A percentile compares a stretch with the other conserved stretches of the same genome.
These are phyloP conservation scores for Pinguiococcus pyrenoidosus DNA, from an alignment of 108 stramenopile species.

Conservation along the genomic window DNA sequence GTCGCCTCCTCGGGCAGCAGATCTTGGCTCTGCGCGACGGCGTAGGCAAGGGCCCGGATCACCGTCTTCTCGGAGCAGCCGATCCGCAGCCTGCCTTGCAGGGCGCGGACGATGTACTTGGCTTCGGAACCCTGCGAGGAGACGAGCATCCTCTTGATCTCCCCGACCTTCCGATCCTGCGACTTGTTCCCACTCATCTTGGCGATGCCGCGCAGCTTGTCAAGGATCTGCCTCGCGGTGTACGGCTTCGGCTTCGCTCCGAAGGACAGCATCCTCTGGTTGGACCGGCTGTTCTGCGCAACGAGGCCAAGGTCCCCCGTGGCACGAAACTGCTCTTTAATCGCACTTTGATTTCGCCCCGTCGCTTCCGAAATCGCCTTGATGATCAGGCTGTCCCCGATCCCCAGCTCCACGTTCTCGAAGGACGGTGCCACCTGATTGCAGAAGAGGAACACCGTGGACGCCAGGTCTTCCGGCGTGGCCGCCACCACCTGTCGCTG, in stretches of 20 bases:
- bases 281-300: constrained; percentile 59
- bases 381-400: constrained; percentile 83
- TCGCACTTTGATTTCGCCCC: no score
- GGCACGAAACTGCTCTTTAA: no score
- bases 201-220: constrained; percentile 44
- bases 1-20: no score
- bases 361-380: no score
- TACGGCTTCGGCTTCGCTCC: constrained; percentile 56
- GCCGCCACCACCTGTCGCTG: no score
- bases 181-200: constrained; percentile 60
- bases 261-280: constrained; percentile 68
- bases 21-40: constrained; percentile 45
- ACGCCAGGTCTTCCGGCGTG: no score
- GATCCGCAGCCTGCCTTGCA: constrained; percentile 95
- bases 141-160: constrained; percentile 78
- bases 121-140: constrained; percentile 57
- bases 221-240: constrained; percentile 38
- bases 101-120: constrained; percentile 89
- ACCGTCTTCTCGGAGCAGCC: constrained; percentile 90
- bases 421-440: constrained; percentile 83
- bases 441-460: no score
- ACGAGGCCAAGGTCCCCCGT: constrained; percentile 92
- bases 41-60: constrained; percentile 78
- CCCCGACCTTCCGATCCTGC: constrained; percentile 76
- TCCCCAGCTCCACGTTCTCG: constrained; percentile 86